Evolutionary conservation across 257 asterid genomes (phyloP), one percentile per base, ranked within the genome.

Genomic region (Datura wrightii): DNA sequence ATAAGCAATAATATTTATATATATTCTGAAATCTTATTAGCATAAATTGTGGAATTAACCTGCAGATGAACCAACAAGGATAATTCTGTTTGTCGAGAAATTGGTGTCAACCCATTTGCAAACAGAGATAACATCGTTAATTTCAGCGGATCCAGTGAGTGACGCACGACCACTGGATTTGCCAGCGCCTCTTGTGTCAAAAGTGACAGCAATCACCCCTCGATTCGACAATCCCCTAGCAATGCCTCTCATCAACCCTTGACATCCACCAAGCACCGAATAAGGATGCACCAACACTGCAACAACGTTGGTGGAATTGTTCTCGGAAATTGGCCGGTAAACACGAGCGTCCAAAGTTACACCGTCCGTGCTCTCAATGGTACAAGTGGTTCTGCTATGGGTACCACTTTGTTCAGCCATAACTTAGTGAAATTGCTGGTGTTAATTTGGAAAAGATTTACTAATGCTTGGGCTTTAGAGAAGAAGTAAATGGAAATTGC

Each of bases 51-150:
- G 31, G 15, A 63, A 56, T 3, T 5, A 80, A 94, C 98, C 97
- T 24, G 98, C 98, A 24, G 97, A 93, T 84, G 98, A 93, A 72
- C 98, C 98, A 55, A 93, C 86, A 48, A 93, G 93, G 74, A 93
- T 82, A 83, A 95, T 86, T 60, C 95, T 92, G 15, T 18, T 85
- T n/a, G 93, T 90, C 15, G 92, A 84, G 82, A 95, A 90, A 79
- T 91, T 91, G 1, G 78, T 85, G 39, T 87, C 69, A 18, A 89
- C 96, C 97, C 97, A 95, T 6, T 91, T 86, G 90, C 97, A 95
- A 8, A 92, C 96, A 11, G 93, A 88, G 31, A 95, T 89, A 59
- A 93, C 93, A 86, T 93, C 97, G 87, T 90, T 93, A 53, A 93
- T 93, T 89, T 95, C 97, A 19, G 95, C 70, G 39, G 89, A 93